Conservation (phyloP, 306 rosid species). For the Hippophae tibetana region DNA sequence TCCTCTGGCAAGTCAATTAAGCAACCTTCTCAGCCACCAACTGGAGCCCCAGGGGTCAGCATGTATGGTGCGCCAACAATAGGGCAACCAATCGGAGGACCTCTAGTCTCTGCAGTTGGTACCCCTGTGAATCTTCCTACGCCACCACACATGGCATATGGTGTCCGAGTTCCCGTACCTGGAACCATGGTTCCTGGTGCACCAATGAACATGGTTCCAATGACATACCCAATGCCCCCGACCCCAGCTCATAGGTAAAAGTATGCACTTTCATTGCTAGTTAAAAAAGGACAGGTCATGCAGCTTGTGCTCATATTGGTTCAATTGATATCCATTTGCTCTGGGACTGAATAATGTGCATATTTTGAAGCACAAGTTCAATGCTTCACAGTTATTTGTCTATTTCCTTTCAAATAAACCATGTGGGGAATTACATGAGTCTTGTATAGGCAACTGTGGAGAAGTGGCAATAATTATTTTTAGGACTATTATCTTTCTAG, state of each 20-base stretch:
- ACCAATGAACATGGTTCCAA: slow-evolving; percentile 58
- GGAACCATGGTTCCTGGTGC: slow-evolving; percentile 73
- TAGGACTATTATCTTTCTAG: neutral
- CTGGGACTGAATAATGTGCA: slow-evolving; percentile 16
- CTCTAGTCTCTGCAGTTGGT: slow-evolving; percentile 80
- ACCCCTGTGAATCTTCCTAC: slow-evolving; percentile 69
- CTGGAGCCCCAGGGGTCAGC: slow-evolving; percentile 50
- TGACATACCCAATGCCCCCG: slow-evolving; percentile 71
- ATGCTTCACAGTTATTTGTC: slow-evolving; percentile 17
- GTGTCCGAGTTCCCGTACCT: slow-evolving; percentile 23
- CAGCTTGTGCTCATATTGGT: slow-evolving; percentile 33
- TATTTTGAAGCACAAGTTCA: slow-evolving; percentile 25
- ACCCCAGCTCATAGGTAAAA: slow-evolving; percentile 65
- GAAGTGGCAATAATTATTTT: slow-evolving; percentile 16
- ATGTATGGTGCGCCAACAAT: slow-evolving; percentile 64
- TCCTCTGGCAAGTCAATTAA: slow-evolving; percentile 42
- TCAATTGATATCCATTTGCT: slow-evolving; percentile 11
- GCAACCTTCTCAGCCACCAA: slow-evolving; percentile 40
- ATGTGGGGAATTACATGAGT: slow-evolving; percentile 21
- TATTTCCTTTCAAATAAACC: slow-evolving; percentile 25
- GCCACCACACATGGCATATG: slow-evolving; percentile 68
- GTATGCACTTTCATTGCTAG: slow-evolving; percentile 27
- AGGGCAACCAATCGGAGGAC: slow-evolving; percentile 91
- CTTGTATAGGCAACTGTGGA: slow-evolving; percentile 23
- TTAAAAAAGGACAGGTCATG: slow-evolving; percentile 40